A percentile compares a stretch with the other conserved stretches of the same genome.
phyloP scores from a whole-genome alignment of 2,329 filamentous ascomycete genomes.

The Aspergillus sclerotialis region DNA sequence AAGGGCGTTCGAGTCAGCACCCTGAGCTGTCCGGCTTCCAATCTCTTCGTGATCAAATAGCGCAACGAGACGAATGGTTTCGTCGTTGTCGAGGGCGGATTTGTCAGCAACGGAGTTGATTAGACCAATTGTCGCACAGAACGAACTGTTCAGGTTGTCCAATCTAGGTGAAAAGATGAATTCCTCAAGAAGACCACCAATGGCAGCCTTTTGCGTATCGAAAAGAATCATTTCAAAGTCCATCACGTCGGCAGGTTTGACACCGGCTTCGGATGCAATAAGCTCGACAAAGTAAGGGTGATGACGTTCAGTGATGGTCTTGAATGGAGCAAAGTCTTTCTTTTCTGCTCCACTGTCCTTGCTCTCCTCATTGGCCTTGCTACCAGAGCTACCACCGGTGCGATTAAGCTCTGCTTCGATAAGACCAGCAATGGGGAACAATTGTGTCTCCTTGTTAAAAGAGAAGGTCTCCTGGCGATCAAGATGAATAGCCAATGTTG shows the following conservation, averaged over 20 bases:
- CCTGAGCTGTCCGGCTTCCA: conserved; percentile 84
- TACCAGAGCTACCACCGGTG: conserved; percentile 41
- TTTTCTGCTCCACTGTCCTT: conserved; percentile 35
- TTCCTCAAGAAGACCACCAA: conserved; percentile 87
- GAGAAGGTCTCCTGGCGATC: conserved; percentile 78
- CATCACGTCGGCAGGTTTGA: conserved; percentile 63
- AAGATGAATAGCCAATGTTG: conserved; percentile 89
- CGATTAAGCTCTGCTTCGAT: conserved; percentile 83
- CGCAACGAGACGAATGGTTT: conserved; percentile 79
- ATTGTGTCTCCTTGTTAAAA: conserved; percentile 94
- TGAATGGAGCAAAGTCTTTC: conserved; percentile 65
- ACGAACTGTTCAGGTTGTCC: conserved; percentile 95
- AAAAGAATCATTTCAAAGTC: conserved; percentile 98
- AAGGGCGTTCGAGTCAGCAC: conserved; percentile 85
- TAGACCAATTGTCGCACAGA: conserved; percentile 78
- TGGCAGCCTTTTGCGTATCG: conserved; percentile 82
- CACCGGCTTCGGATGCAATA: conserved; percentile 71
- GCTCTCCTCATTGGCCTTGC: too few relatives aligned
- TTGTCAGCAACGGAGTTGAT: conserved; percentile 66
- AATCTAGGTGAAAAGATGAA: conserved; percentile 93
- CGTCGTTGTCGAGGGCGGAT: conserved; percentile 64
- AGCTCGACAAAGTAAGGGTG: conserved; percentile 81
- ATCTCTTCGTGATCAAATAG: conserved; percentile 99
- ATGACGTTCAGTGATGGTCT: conserved; percentile 72
- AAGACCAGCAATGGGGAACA: conserved; percentile 88